A percentile compares a stretch with the other conserved stretches of the same genome.
Conservation (phyloP, 2,329 filamentous ascomycete genomes). For the Ilyonectria sp. region DNA sequence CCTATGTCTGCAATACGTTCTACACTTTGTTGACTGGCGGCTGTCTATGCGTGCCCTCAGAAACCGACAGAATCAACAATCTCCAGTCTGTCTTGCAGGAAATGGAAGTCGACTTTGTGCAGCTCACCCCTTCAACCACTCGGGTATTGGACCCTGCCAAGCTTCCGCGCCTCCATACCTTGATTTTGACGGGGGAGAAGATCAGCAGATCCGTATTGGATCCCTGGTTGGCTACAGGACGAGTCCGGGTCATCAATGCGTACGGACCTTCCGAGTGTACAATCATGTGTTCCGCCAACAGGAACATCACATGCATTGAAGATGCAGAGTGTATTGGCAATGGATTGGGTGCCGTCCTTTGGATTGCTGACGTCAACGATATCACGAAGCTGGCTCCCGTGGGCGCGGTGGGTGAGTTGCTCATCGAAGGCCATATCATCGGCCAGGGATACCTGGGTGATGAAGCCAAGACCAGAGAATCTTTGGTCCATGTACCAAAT, state of each 20-base stretch:
- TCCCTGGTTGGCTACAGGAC: neutral
- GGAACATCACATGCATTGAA: conserved; percentile 6
- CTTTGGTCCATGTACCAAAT: conserved; percentile 7
- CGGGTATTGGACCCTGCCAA: conserved; percentile 12
- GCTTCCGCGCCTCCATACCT: conserved; percentile 5
- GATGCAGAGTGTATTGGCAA: neutral
- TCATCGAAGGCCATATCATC: too few relatives aligned
- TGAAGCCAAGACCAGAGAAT: neutral
- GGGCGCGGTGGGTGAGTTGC: too few relatives aligned
- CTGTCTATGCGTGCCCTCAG: conserved; percentile 18
- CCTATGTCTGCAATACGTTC: conserved; percentile 16
- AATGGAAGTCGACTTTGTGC: conserved; percentile 46
- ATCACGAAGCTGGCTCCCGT: too few relatives aligned
- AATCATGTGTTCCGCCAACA: conserved; percentile 4
- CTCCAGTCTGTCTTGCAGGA: conserved; percentile 52
- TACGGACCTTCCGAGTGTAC: conserved; percentile 30
- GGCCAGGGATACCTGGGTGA: too few relatives aligned
- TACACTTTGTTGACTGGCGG: conserved; percentile 16
- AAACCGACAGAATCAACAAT: conserved; percentile 18
- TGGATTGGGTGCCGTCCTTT: conserved; percentile 4
- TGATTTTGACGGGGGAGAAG: conserved; percentile 15
- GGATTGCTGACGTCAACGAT: too few relatives aligned
- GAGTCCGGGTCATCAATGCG: conserved; percentile 34
- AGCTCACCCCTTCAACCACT: conserved; percentile 20
- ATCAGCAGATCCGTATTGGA: conserved; percentile 4